phyloP scores from a whole-genome alignment of 2,329 filamentous ascomycete species.

The Colletotrichum sublineola region DNA sequence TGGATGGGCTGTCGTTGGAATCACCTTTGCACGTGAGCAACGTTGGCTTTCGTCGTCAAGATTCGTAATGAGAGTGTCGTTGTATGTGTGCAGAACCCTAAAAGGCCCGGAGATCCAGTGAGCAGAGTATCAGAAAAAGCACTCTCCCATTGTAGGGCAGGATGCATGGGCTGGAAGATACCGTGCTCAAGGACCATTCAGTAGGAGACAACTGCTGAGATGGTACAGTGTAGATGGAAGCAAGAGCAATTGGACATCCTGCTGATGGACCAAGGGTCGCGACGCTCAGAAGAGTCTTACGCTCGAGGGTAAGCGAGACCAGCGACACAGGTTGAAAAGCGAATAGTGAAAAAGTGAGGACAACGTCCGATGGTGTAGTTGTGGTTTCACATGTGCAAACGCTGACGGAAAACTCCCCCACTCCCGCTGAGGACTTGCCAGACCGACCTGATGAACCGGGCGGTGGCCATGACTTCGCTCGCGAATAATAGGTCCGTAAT shows the following conservation, averaged over 20 bases:
- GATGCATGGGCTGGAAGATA: background rate
- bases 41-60: background rate
- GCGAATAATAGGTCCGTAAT: background rate
- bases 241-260: background rate
- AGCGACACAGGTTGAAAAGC: background rate
- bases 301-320: background rate
- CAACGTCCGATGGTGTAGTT: conserved; percentile 16
- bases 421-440: background rate
- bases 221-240: background rate
- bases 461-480: background rate
- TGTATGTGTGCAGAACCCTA: background rate
- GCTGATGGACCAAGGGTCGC: too few relatives aligned
- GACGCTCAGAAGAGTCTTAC: background rate
- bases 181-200: background rate
- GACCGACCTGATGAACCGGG: background rate
- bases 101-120: background rate
- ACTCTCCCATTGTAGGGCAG: background rate
- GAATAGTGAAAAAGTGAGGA: conserved; percentile 2
- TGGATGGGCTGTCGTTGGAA: background rate
- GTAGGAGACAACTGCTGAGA: background rate
- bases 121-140: background rate
- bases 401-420: conserved; percentile 21
- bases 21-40: background rate
- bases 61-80: background rate
- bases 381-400: conserved; percentile 19